Conservation (phyloP, 1,139 yeast species). For the Yamadazyma songkhlaensis region DNA sequence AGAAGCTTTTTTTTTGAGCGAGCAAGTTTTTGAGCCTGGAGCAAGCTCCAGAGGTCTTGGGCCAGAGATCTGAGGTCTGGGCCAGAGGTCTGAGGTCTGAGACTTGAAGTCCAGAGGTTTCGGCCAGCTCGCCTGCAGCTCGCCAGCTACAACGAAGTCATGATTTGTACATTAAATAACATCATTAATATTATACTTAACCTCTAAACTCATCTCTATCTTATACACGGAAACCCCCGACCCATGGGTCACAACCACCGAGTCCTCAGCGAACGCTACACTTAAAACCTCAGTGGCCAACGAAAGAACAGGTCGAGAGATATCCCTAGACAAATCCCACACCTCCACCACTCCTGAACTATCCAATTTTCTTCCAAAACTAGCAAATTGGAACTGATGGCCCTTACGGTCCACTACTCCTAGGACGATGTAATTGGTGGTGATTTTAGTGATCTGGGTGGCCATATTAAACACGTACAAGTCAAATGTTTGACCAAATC, state of each 20-base stretch:
- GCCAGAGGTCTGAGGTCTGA: too few species aligned
- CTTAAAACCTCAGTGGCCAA: background rate
- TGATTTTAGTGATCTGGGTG: constrained; percentile 13
- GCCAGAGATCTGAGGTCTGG: too few species aligned
- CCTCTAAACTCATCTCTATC: background rate
- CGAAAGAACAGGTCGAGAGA: constrained; percentile 7
- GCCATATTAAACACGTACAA: constrained; percentile 11
- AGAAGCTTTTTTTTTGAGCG: constrained; percentile 45
- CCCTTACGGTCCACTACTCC: constrained; percentile 44
- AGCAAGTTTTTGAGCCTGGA: too few species aligned
- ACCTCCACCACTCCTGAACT: constrained; percentile 40
- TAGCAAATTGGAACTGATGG: constrained; percentile 42
- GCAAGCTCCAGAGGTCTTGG: too few species aligned
- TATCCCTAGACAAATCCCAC: constrained; percentile 49
- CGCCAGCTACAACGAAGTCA: too few species aligned
- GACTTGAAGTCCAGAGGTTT: too few species aligned
- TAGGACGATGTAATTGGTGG: constrained; percentile 39
- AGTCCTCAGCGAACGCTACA: background rate
- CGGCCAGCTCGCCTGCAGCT: too few species aligned
- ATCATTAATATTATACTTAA: constrained; percentile 12
- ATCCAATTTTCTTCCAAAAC: constrained; percentile 33
- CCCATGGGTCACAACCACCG: background rate
- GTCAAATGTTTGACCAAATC: constrained; percentile 8
- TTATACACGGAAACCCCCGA: background rate
- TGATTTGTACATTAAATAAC: constrained; percentile 19